phyloP scores from a whole-genome alignment of 306 rosid genomes.

The Castanea mollissima region DNA sequence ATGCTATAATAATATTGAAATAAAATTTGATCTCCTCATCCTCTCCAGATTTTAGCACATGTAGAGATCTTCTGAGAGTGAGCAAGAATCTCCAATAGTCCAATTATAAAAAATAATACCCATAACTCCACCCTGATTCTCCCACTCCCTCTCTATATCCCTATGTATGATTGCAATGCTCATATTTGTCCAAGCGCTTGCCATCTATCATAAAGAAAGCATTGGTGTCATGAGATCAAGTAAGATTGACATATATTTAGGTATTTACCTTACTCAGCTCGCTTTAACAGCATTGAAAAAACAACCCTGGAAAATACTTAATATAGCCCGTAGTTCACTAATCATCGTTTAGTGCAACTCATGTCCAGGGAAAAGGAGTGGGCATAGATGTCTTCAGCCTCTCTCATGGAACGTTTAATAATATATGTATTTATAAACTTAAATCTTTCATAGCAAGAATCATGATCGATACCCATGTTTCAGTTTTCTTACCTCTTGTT shows the following conservation, averaged over 20 bases:
- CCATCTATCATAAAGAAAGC: constrained; percentile 99
- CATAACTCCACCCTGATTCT: constrained; percentile 97
- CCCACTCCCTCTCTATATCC: constrained; percentile 99
- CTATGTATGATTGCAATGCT: constrained; percentile 99
- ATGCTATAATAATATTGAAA: constrained; percentile 82
- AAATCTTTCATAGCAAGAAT: constrained; percentile 3
- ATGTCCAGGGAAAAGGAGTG: constrained; percentile 21
- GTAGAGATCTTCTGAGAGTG: constrained; percentile 95
- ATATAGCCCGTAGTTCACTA: constrained; percentile 30
- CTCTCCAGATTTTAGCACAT: constrained; percentile 89
- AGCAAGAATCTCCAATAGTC: constrained; percentile 98
- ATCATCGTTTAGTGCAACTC: constrained; percentile 31
- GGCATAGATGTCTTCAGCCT: constrained; percentile 34
- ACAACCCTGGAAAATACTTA: constrained; percentile 42
- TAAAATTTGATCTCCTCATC: constrained; percentile 89
- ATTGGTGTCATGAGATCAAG: constrained; percentile 86
- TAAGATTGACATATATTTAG: constrained; percentile 71
- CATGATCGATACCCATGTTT: constrained; percentile 1
- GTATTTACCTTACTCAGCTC: constrained; percentile 77
- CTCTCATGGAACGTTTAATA: constrained; percentile 22
- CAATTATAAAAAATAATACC: constrained; percentile 75
- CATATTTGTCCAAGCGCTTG: constrained; percentile 99
- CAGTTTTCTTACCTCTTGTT: neutral
- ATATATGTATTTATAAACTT: constrained; percentile 1
- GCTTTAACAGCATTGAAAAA: constrained; percentile 57